These are phyloP conservation scores for Blastobotrys mokoenaii DNA, from an alignment of 805 yeast species.

Conservation along the genomic window DNA sequence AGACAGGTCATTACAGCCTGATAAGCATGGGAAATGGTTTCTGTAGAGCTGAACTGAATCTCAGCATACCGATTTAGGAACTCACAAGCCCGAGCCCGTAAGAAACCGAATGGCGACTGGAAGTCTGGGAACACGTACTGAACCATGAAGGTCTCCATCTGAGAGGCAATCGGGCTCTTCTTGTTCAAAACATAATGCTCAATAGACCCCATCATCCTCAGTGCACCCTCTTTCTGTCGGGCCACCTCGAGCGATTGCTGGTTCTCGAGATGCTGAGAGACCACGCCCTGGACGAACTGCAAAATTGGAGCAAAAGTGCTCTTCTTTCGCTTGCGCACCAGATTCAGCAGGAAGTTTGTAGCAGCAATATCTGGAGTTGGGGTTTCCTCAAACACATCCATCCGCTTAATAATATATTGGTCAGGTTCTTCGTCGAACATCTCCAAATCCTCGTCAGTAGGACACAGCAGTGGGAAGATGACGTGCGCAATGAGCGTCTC, in stretches of 20 bases:
- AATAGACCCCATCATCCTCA: conserved; percentile 71
- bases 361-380: conserved; percentile 75
- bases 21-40: conserved; percentile 52
- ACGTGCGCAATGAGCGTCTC: conserved; percentile 60
- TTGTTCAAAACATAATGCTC: conserved; percentile 44
- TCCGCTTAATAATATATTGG: conserved; percentile 69
- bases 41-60: conserved; percentile 52
- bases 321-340: conserved; percentile 57
- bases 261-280: conserved; percentile 29
- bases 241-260: conserved; percentile 34
- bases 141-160: conserved; percentile 62
- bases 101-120: conserved; percentile 47
- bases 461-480: conserved; percentile 67
- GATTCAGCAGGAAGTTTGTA: conserved; percentile 55
- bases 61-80: conserved; percentile 51
- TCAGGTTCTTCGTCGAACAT: conserved; percentile 79
- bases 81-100: conserved; percentile 54
- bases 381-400: conserved; percentile 54
- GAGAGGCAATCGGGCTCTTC: conserved; percentile 48
- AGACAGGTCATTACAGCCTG: conserved; percentile 32
- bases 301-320: conserved; percentile 29
- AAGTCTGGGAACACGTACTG: conserved; percentile 67
- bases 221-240: conserved; percentile 66
- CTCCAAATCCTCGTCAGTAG: conserved; percentile 59
- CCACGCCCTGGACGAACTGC: conserved; percentile 48